Conservation (phyloP, 164 flowering plant species). For the Macadamia tetraphylla region DNA sequence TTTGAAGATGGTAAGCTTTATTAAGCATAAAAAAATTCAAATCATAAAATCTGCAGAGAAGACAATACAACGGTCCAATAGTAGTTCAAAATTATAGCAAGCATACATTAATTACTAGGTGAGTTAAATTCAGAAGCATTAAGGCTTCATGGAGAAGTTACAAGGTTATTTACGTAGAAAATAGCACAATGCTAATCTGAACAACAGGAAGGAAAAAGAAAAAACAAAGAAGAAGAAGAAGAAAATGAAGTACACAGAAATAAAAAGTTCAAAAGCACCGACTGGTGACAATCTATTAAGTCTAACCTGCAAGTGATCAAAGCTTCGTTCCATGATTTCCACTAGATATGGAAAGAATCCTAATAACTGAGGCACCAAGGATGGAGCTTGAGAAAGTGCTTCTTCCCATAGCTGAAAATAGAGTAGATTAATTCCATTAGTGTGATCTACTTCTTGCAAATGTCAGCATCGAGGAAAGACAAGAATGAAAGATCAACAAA, state of each 20-base stretch:
- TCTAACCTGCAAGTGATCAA: conserved; percentile 84
- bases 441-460: neutral
- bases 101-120: neutral
- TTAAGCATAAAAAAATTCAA: too few relatives aligned
- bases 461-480: neutral
- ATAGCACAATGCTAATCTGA: neutral
- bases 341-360: conserved; percentile 63
- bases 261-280: neutral
- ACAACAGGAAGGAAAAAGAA: neutral
- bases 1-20: too few relatives aligned
- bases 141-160: neutral
- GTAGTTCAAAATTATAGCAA: neutral
- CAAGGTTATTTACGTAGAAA: neutral
- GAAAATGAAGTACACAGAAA: too few relatives aligned
- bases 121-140: neutral
- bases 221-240: neutral
- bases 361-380: conserved; percentile 73
- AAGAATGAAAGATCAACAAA: conserved; percentile 19
- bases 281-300: neutral
- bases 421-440: conserved; percentile 1
- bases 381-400: conserved; percentile 74
- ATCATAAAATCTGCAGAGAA: neutral
- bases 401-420: conserved; percentile 89
- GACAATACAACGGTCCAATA: neutral
- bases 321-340: conserved; percentile 73